Conservation (phyloP, 805 yeast species). For the Starmerella stellata region DNA sequence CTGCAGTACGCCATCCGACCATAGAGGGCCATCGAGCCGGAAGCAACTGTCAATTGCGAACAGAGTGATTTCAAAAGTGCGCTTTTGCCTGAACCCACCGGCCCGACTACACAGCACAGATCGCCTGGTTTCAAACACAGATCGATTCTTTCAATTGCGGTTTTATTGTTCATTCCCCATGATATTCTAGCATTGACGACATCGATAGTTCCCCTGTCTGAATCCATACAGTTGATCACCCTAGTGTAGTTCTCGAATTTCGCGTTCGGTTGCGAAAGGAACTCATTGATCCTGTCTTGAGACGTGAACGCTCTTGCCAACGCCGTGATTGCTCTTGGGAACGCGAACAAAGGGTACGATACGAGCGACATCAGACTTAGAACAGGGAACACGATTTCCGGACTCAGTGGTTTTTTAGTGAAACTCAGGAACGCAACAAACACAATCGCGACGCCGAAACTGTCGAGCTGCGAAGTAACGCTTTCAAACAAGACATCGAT, state of each 20-base stretch:
- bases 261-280: conserved; percentile 12
- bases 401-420: conserved; percentile 48
- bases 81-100: conserved; percentile 81
- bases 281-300: conserved; percentile 12
- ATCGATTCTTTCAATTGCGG: conserved; percentile 1
- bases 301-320: conserved; percentile 10
- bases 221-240: background rate
- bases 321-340: conserved; percentile 10
- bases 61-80: conserved; percentile 60
- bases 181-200: background rate
- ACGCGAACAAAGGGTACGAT: conserved; percentile 12
- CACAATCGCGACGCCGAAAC: conserved; percentile 67
- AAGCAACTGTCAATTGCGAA: conserved; percentile 55
- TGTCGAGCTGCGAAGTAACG: conserved; percentile 62
- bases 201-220: background rate
- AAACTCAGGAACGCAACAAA: conserved; percentile 58
- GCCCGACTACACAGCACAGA: conserved; percentile 69
- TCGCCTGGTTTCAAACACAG: conserved; percentile 56
- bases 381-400: conserved; percentile 66
- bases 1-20: conserved; percentile 70
- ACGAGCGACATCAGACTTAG: conserved; percentile 46
- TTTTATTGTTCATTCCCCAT: background rate
- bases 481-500: conserved; percentile 61
- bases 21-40: conserved; percentile 46
- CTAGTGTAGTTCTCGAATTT: conserved; percentile 4